Evolutionary conservation across 179 eudicot species (phyloP).

Genomic region (Patellifolia procumbens): DNA sequence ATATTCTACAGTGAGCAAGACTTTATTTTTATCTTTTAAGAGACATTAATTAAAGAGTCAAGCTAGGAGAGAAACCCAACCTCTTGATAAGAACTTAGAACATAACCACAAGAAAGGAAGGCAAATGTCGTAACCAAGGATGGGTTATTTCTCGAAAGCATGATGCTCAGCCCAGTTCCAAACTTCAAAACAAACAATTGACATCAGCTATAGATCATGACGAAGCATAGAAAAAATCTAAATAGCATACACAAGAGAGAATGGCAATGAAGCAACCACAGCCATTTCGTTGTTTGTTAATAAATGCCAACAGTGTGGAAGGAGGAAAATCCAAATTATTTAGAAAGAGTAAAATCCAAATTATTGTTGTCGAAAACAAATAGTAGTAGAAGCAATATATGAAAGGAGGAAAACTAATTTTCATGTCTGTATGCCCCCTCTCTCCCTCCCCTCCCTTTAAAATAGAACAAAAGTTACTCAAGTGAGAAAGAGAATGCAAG

Average conservation of each 20-base stretch:
- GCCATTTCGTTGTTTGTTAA: not conserved
- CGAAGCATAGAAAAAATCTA: not conserved
- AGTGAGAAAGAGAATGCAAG: not conserved
- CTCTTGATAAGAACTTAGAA: conserved; percentile 93
- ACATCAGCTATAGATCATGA: not conserved
- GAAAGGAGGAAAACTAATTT: not conserved
- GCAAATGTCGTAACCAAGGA: conserved; percentile 76
- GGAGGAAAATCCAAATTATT: not conserved
- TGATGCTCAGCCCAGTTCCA: conserved; percentile 94
- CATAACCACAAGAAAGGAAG: conserved; percentile 91
- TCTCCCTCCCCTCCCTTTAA: not conserved
- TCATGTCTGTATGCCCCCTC: not conserved
- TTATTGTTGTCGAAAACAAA: not conserved
- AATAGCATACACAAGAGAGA: not conserved
- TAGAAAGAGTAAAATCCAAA: not conserved
- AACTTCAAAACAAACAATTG: conserved; percentile 55
- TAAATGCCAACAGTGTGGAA: not conserved
- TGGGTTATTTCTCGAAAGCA: conserved; percentile 78
- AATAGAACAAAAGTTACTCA: not conserved
- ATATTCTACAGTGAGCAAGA: conserved; percentile 27
- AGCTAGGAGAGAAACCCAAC: conserved; percentile 38
- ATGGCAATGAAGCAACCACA: not conserved
- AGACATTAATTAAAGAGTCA: not conserved
- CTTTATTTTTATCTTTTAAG: conserved; percentile 8
- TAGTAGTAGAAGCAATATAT: not conserved